phyloP scores from a whole-genome alignment of 1,139 yeast species.

The Debaryomycetaceae sp. region DNA sequence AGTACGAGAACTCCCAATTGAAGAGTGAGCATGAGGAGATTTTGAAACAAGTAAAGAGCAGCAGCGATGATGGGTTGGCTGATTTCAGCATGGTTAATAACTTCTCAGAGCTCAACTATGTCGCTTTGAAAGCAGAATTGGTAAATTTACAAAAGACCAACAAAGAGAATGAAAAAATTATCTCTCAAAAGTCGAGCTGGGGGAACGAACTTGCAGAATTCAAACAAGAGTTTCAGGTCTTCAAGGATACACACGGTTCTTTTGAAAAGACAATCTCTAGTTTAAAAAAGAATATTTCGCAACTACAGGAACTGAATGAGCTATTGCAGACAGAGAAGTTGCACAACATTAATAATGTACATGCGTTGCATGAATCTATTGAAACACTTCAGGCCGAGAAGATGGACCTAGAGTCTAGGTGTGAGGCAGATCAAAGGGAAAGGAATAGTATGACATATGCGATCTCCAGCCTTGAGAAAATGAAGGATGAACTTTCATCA shows the following conservation, averaged over 20 bases:
- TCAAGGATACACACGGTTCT: slow-evolving; percentile 9
- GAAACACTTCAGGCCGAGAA: neutral
- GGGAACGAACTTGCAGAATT: slow-evolving; percentile 11
- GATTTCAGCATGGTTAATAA: slow-evolving; percentile 5
- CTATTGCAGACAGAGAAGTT: neutral
- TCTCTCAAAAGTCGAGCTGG: slow-evolving; percentile 8
- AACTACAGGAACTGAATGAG: slow-evolving; percentile 8
- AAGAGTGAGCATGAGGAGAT: slow-evolving; percentile 7
- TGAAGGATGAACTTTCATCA: neutral
- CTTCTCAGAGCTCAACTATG: slow-evolving; percentile 1
- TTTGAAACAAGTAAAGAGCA: slow-evolving; percentile 5
- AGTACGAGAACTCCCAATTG: slow-evolving; percentile 10
- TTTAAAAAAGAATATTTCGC: slow-evolving; percentile 8
- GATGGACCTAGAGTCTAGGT: neutral
- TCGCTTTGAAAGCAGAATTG: slow-evolving; percentile 2
- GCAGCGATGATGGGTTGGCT: slow-evolving; percentile 2
- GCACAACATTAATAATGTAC: slow-evolving; percentile 1
- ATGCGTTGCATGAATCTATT: neutral
- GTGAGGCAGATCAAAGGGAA: neutral
- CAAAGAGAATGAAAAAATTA: slow-evolving; percentile 3
- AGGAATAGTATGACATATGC: neutral
- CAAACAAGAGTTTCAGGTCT: slow-evolving; percentile 12
- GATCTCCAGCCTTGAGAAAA: neutral
- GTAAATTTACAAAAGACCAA: slow-evolving; percentile 3
- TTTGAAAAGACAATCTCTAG: slow-evolving; percentile 11